These are phyloP conservation scores for Colletotrichum tamarilloi DNA, from an alignment of 2,329 filamentous ascomycete genomes.

Conservation along the genomic window DNA sequence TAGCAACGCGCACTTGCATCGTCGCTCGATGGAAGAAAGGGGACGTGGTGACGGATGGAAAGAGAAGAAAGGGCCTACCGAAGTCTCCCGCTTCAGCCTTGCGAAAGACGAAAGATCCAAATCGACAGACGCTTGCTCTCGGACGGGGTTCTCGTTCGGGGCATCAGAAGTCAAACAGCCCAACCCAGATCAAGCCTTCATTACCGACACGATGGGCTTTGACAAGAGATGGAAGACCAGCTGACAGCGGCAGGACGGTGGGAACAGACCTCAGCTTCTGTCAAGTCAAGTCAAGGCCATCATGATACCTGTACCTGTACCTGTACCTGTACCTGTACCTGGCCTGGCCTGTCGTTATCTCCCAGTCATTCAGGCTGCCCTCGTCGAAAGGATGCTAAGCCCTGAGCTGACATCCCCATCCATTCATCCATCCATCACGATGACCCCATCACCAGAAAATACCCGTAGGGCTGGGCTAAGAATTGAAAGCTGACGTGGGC, in stretches of 20 bases:
- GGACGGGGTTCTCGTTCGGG: slow-evolving; percentile 3
- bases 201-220: not conserved
- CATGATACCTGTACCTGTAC: not conserved
- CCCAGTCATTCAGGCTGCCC: not conserved
- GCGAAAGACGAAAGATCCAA: not conserved
- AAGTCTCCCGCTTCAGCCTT: not conserved
- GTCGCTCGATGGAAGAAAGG: not conserved
- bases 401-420: not conserved
- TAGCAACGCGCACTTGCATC: not conserved
- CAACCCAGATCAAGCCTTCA: slow-evolving; percentile 2
- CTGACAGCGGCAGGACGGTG: slow-evolving; percentile 4
- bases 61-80: not conserved
- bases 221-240: slow-evolving; percentile 18
- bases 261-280: slow-evolving; percentile 5
- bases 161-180: not conserved
- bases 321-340: not conserved
- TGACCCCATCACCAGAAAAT: not conserved
- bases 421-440: not conserved
- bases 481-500: not conserved
- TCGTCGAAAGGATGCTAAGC: not conserved
- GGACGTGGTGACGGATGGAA: not conserved
- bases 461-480: not conserved
- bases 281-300: not conserved
- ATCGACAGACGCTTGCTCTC: not conserved
- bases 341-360: no score